These are phyloP conservation scores for Cladosporium velox DNA, from an alignment of 2,329 filamentous ascomycete species.

Conservation along the genomic window DNA sequence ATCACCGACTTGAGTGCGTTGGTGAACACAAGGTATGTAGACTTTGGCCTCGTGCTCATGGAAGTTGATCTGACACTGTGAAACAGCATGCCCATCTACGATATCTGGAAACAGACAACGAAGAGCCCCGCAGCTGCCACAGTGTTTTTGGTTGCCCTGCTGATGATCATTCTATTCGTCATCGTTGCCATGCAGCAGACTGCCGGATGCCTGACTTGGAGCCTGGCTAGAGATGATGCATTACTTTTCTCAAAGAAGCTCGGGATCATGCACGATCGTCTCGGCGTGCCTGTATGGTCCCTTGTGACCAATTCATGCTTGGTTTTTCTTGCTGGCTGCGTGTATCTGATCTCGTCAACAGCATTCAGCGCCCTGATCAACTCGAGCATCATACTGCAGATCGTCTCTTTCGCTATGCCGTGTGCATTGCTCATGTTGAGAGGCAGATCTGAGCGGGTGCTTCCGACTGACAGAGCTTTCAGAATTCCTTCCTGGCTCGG, in stretches of 20 bases:
- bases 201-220: conserved; percentile 46
- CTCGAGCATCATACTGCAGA: conserved; percentile 46
- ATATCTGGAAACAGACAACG: neutral
- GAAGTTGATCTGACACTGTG: neutral
- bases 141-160: neutral
- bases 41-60: neutral
- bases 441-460: conserved; percentile 31
- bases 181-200: conserved; percentile 36
- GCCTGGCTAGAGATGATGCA: conserved; percentile 58
- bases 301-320: conserved; percentile 54
- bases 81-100: neutral
- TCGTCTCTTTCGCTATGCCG: conserved; percentile 45
- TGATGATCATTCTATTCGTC: neutral
- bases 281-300: conserved; percentile 59
- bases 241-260: conserved; percentile 56
- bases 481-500: neutral
- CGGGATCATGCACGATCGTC: conserved; percentile 50
- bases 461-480: neutral
- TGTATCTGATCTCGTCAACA: conserved; percentile 27
- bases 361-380: conserved; percentile 42
- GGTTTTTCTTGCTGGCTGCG: conserved; percentile 42
- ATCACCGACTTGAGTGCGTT: neutral
- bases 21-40: neutral
- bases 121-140: neutral
- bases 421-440: conserved; percentile 49